These are phyloP conservation scores for Amanita exitialis DNA, from an alignment of 768 basidiomycete genomes.

Conservation along the genomic window DNA sequence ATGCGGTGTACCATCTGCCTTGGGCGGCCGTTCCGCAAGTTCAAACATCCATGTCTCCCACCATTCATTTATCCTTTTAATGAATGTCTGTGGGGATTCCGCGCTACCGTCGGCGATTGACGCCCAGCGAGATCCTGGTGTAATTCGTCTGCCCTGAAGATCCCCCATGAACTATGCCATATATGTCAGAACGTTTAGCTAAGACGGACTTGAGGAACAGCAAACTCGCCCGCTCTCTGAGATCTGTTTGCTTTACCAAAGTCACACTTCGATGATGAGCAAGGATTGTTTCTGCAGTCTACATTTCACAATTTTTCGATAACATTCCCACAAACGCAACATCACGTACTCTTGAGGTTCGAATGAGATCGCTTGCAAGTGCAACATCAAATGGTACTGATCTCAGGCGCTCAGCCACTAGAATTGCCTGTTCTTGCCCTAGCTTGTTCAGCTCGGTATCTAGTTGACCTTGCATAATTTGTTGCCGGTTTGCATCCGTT, in stretches of 20 bases:
- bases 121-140: slow-evolving; percentile 8
- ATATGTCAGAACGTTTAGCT: not conserved
- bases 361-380: slow-evolving; percentile 61
- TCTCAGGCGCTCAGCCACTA: slow-evolving; percentile 44
- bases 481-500: slow-evolving; percentile 54
- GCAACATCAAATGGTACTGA: slow-evolving; percentile 46
- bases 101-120: slow-evolving; percentile 19
- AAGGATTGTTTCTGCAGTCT: slow-evolving; percentile 65
- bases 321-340: slow-evolving; percentile 2
- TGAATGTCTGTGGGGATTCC: slow-evolving; percentile 32
- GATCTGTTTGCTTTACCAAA: slow-evolving; percentile 31
- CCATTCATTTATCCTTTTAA: slow-evolving; percentile 46
- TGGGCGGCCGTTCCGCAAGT: slow-evolving; percentile 13
- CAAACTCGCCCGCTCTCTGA: slow-evolving; percentile 56
- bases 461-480: slow-evolving; percentile 67
- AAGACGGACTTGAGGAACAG: not conserved
- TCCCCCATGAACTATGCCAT: slow-evolving; percentile 45
- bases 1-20: slow-evolving; percentile 15
- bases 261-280: slow-evolving; percentile 36
- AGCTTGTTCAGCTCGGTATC: slow-evolving; percentile 57
- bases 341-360: slow-evolving; percentile 52
- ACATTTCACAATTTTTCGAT: not conserved
- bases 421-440: slow-evolving; percentile 49
- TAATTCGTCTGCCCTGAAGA: slow-evolving; percentile 36
- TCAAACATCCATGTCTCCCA: slow-evolving; percentile 41